These are phyloP conservation scores for Exsudoporus frostii DNA, from an alignment of 768 basidiomycete species.

Conservation along the genomic window DNA sequence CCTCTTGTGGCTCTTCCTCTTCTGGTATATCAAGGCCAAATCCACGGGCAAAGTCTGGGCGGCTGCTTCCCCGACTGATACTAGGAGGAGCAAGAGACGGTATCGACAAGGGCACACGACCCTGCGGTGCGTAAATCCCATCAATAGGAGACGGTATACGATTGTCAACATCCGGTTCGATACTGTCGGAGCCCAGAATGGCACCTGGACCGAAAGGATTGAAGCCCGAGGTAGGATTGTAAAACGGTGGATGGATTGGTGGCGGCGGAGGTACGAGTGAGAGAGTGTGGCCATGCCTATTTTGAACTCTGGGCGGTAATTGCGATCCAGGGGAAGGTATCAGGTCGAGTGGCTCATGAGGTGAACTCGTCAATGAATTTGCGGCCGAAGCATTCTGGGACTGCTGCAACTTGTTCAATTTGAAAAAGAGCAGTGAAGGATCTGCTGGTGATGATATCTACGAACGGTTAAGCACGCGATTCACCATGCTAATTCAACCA, in stretches of 20 bases:
- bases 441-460: slow-evolving; percentile 92
- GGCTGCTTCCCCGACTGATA: slow-evolving; percentile 45
- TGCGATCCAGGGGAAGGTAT: slow-evolving; percentile 50
- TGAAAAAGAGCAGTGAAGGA: slow-evolving; percentile 76
- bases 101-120: slow-evolving; percentile 45
- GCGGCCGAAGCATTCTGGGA: slow-evolving; percentile 52
- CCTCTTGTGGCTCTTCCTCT: slow-evolving; percentile 63
- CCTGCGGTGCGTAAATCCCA: slow-evolving; percentile 53
- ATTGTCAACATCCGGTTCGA: slow-evolving; percentile 29
- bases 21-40: slow-evolving; percentile 80
- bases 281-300: slow-evolving; percentile 69
- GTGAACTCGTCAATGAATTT: slow-evolving; percentile 61
- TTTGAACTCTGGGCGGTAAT: slow-evolving; percentile 40
- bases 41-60: slow-evolving; percentile 73
- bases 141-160: slow-evolving; percentile 23
- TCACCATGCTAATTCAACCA: slow-evolving; percentile 20
- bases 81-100: slow-evolving; percentile 45
- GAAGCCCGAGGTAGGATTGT: slow-evolving; percentile 40
- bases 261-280: slow-evolving; percentile 63
- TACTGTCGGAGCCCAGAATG: slow-evolving; percentile 51
- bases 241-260: slow-evolving; percentile 31
- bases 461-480: slow-evolving; percentile 1
- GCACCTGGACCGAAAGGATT: slow-evolving; percentile 67
- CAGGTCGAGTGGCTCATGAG: slow-evolving; percentile 54
- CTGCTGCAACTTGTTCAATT: slow-evolving; percentile 80